phyloP scores from a whole-genome alignment of 2,329 filamentous ascomycete genomes.

The Alternaria postmessia region DNA sequence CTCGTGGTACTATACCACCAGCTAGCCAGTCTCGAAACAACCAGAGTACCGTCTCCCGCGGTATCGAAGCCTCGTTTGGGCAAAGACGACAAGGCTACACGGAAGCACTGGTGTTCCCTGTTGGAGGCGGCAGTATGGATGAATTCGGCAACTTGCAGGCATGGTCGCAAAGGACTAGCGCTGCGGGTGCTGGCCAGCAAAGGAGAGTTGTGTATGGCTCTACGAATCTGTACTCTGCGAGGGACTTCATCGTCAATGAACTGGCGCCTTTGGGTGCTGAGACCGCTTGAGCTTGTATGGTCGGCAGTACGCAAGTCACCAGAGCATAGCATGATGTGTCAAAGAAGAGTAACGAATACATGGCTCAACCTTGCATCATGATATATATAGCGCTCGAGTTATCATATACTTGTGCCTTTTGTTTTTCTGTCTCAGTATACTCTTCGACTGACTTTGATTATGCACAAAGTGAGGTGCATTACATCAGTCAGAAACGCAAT shows the following conservation, averaged over 20 bases:
- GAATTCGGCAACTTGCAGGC: constrained; percentile 86
- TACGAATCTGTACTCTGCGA: constrained; percentile 74
- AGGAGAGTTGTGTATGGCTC: constrained; percentile 93
- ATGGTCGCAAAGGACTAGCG: constrained; percentile 83
- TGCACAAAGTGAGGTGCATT: too few relatives aligned
- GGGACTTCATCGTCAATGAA: constrained; percentile 67
- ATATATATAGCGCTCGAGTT: not conserved
- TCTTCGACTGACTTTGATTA: not conserved
- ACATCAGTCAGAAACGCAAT: too few relatives aligned
- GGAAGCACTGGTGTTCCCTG: constrained; percentile 92
- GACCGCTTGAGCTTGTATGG: constrained; percentile 30
- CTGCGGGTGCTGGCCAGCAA: constrained; percentile 65
- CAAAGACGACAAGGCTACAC: constrained; percentile 88
- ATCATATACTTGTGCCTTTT: not conserved
- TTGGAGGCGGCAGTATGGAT: constrained; percentile 95
- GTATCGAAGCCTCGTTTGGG: constrained; percentile 85
- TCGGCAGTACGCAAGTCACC: too few relatives aligned
- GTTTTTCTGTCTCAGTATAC: not conserved
- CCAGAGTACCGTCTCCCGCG: constrained; percentile 56
- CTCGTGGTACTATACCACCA: constrained; percentile 88
- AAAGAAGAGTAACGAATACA: not conserved
- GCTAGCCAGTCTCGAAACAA: constrained; percentile 65
- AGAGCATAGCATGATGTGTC: not conserved
- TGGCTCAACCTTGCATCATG: not conserved
- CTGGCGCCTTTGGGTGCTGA: constrained; percentile 66